Evolutionary conservation across 371 early-diverging fungal genomes (phyloP), one percentile per base, ranked within the genome.

Genomic region (Lichtheimia ramosa): DNA sequence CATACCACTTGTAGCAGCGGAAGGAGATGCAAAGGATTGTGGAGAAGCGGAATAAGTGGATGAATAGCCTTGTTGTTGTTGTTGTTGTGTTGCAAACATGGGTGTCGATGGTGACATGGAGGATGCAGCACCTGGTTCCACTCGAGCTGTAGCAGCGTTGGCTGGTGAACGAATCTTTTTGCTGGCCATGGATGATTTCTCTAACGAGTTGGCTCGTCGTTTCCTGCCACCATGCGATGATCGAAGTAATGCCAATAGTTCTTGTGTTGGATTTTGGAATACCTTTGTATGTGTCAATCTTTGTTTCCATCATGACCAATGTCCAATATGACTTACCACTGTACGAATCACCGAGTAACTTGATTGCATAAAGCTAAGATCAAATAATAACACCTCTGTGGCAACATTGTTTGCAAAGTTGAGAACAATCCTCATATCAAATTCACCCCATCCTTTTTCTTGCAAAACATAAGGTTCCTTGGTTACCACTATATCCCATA

Each of bases 371-470:
- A 88, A 88, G 71, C 83, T 81, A 43, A 88, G 77, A 62, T 88
- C 86, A 57, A 83, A 84, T 34, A 71, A 61, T 23, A 88, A 69
- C 27, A 68, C 68, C 56, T 71, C 64, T 0, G 84, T 79, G 5
- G 74, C 62, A 23, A 70, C 54, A 48, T 83, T 75, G 63, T 86
- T 73, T 28, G 61, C 63, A 65, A 86, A 85, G 51, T 85, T 74
- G 14, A 88, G 65, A 51, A 77, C 70, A 51, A 86, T 76, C 14
- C 78, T 71, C 70, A 88, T 74, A 61, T 88, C 88, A 56, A 88
- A 88, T 61, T 85, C 85, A 57, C 88, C 88, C 88, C 88, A 88
- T 52, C 88, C 88, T 58, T 84, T 80, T 63, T 88, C 86, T 56
- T 58, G 51, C 21, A 67, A 42, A 2, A 41, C 28, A 42, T 63